Conservation (phyloP, 257 asterid species). For the Haberlea rhodopensis region DNA sequence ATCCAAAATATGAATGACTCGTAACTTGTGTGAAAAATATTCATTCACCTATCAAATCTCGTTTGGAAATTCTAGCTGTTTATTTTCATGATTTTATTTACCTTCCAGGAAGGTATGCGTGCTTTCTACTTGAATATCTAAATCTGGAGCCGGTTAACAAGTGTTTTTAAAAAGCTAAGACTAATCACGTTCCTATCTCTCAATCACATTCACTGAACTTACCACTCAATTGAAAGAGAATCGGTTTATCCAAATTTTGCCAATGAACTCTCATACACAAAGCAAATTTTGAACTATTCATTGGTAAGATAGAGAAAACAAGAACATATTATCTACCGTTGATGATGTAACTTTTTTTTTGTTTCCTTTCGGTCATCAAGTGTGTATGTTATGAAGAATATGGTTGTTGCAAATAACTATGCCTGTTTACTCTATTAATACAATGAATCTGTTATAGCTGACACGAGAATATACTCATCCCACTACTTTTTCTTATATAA, state of each 20-base stretch:
- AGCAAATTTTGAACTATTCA: too few relatives aligned
- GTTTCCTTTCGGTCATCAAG: neutral
- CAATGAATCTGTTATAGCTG: too few relatives aligned
- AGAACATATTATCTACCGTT: too few relatives aligned
- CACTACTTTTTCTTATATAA: neutral
- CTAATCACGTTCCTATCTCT: too few relatives aligned
- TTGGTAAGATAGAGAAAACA: too few relatives aligned
- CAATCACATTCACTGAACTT: too few relatives aligned
- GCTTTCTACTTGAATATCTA: slow-evolving; percentile 11
- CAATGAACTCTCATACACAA: too few relatives aligned
- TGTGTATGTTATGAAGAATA: neutral
- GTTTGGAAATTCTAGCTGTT: neutral
- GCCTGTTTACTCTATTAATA: too few relatives aligned
- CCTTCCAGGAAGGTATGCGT: neutral
- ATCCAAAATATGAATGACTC: neutral
- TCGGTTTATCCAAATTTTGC: too few relatives aligned
- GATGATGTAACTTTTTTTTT: neutral
- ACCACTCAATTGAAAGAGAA: too few relatives aligned
- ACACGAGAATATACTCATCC: too few relatives aligned
- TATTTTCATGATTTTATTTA: neutral
- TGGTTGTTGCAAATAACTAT: neutral
- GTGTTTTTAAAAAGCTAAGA: too few relatives aligned
- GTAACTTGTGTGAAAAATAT: neutral
- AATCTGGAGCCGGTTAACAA: neutral
- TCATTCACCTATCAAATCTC: neutral